Conservation (phyloP, 306 rosid genomes). For the Prosopis cineraria region DNA sequence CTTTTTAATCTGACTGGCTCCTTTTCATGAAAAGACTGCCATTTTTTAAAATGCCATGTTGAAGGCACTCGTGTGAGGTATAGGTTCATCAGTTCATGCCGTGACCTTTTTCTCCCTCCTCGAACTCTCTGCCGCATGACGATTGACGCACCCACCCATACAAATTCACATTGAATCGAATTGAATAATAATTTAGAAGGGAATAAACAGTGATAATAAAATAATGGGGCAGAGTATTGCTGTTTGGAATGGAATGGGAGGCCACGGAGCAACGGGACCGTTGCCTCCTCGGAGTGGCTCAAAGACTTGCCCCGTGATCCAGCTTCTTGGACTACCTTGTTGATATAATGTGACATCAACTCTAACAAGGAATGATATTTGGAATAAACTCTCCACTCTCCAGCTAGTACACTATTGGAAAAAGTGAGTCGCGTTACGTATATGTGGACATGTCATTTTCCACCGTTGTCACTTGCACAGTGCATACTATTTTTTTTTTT, state of each 20-base stretch:
- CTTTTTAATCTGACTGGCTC: background rate
- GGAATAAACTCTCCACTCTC: background rate
- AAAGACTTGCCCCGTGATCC: slow-evolving; percentile 32
- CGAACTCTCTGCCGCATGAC: slow-evolving; percentile 24
- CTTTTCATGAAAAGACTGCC: slow-evolving; percentile 35
- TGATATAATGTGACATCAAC: background rate
- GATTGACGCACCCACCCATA: slow-evolving; percentile 33
- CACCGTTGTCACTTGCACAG: too few species aligned
- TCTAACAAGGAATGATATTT: background rate
- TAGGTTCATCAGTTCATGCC: slow-evolving; percentile 10
- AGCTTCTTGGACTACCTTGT: slow-evolving; percentile 19
- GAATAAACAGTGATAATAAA: background rate
- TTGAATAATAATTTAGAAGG: background rate
- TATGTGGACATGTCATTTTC: background rate
- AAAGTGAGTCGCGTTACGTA: background rate
- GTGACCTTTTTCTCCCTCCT: slow-evolving; percentile 37
- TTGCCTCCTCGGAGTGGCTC: background rate
- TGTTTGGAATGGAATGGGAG: slow-evolving; percentile 17
- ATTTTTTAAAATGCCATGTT: slow-evolving; percentile 16
- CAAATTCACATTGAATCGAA: too few species aligned
- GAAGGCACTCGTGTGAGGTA: slow-evolving; percentile 28
- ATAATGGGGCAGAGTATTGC: slow-evolving; percentile 20
- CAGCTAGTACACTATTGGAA: background rate
- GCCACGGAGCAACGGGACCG: slow-evolving; percentile 10
- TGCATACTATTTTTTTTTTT: too few species aligned